These are phyloP conservation scores for Pseudotsuga menziesii DNA, from an alignment of 75 land plant genomes.

Conservation along the genomic window DNA sequence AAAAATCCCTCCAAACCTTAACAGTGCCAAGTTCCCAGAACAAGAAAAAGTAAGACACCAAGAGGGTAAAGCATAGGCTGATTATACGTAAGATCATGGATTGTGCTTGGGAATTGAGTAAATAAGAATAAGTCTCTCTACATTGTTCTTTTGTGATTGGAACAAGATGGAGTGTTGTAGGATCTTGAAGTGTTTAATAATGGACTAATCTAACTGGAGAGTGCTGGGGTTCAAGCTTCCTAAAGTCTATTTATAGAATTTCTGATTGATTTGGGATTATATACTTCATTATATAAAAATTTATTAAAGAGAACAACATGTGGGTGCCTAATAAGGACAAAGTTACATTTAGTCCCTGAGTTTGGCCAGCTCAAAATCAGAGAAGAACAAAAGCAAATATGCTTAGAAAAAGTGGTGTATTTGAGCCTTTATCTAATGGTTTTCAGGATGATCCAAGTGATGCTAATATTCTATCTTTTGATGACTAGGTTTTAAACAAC, in stretches of 20 bases:
- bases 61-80: not conserved
- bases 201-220: not conserved
- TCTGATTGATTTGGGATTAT: not conserved
- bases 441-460: too few relatives aligned
- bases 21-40: slow-evolving; percentile 15
- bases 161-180: too few relatives aligned
- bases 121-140: not conserved
- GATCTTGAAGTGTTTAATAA: not conserved
- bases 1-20: slow-evolving; percentile 32
- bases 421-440: too few relatives aligned
- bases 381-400: too few relatives aligned
- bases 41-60: slow-evolving; percentile 11
- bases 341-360: too few relatives aligned
- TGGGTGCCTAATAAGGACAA: too few relatives aligned
- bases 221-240: not conserved
- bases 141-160: not conserved
- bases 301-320: too few relatives aligned
- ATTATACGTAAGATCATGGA: not conserved
- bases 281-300: too few relatives aligned
- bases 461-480: too few relatives aligned
- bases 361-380: too few relatives aligned
- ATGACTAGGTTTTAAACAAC: too few relatives aligned
- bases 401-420: too few relatives aligned
- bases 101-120: not conserved
- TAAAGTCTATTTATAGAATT: not conserved